A percentile compares a stretch with the other conserved stretches of the same genome.
Conservation (phyloP, 352 stramenopile genomes). For the Pythium angustatum region DNA sequence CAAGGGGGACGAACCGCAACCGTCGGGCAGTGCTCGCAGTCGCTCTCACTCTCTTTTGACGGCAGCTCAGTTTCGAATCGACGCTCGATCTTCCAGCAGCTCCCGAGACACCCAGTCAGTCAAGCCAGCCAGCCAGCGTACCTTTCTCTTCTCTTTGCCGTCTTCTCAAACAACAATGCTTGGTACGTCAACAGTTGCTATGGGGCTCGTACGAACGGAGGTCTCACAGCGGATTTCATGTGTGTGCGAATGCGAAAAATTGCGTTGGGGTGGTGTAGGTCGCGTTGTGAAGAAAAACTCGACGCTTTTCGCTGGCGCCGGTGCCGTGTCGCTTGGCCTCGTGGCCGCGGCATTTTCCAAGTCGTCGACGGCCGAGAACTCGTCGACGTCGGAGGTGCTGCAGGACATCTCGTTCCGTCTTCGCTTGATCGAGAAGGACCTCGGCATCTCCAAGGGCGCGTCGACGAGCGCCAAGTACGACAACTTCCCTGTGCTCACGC, state of each 20-base stretch:
- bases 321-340: constrained; percentile 59
- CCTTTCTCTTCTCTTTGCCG: background rate
- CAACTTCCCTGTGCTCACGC: constrained; percentile 77
- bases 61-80: constrained; percentile 30
- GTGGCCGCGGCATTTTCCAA: constrained; percentile 45
- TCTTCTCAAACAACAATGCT: constrained; percentile 17
- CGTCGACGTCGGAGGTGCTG: constrained; percentile 58
- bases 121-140: too few relatives aligned
- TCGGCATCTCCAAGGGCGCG: constrained; percentile 44
- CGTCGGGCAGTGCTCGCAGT: too few relatives aligned
- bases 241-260: background rate
- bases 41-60: too few relatives aligned
- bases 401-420: constrained; percentile 68
- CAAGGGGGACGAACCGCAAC: too few relatives aligned
- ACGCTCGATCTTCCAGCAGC: constrained; percentile 27
- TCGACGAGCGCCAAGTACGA: constrained; percentile 43
- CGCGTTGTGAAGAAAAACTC: constrained; percentile 60
- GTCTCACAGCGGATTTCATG: background rate
- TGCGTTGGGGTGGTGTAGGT: constrained; percentile 24
- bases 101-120: background rate
- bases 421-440: constrained; percentile 61
- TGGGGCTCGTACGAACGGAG: too few relatives aligned
- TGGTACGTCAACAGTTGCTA: constrained; percentile 3
- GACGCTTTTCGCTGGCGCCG: constrained; percentile 50
- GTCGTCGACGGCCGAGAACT: constrained; percentile 48